Conservation (phyloP, 2,329 filamentous ascomycete genomes). For the Diplodia seriata region DNA sequence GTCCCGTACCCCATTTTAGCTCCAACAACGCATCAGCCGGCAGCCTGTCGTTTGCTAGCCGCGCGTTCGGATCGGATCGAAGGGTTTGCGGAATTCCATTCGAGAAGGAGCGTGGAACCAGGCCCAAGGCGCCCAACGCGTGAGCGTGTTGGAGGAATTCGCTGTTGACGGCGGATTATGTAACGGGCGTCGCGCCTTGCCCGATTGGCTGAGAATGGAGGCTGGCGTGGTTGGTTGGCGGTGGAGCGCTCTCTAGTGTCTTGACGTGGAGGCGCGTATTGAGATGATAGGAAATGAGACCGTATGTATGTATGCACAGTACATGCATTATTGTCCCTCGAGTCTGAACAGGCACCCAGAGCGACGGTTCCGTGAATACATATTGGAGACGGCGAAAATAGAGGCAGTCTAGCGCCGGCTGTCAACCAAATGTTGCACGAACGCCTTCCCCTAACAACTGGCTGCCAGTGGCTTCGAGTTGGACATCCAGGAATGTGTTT, state of each 20-base stretch:
- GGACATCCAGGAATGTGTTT: not conserved
- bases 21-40: not conserved
- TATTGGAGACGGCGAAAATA: not conserved
- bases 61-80: not conserved
- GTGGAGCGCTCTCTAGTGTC: not conserved
- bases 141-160: not conserved
- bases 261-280: conserved; percentile 2
- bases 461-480: not conserved
- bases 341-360: not conserved
- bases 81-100: not conserved
- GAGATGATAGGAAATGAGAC: too few species aligned
- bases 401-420: not conserved
- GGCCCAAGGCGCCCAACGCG: not conserved
- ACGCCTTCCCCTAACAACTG: not conserved
- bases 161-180: not conserved
- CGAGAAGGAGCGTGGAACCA: not conserved
- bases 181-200: not conserved
- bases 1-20: not conserved
- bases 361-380: not conserved
- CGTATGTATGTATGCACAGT: not conserved
- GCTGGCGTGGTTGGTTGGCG: not conserved
- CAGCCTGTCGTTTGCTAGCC: conserved; percentile 4
- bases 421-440: not conserved
- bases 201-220: not conserved
- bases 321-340: not conserved